These are phyloP conservation scores for Selaginella tamariscina DNA, from an alignment of 75 land plant genomes.

Conservation along the genomic window DNA sequence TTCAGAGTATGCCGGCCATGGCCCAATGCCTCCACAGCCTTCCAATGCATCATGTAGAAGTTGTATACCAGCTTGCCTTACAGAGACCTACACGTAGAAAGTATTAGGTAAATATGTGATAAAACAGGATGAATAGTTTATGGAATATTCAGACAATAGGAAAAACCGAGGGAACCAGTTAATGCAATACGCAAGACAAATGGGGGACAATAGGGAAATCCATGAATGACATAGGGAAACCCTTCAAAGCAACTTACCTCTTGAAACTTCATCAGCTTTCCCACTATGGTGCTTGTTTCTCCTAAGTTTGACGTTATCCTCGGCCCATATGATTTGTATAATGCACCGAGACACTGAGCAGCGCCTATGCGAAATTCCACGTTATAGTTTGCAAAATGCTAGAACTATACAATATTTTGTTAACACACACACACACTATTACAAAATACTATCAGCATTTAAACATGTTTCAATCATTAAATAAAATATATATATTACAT, in stretches of 20 bases:
- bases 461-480: no score
- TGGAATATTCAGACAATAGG: no score
- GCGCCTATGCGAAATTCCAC: conserved; percentile 53
- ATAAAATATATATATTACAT: no score
- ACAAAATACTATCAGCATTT: no score
- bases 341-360: conserved; percentile 86
- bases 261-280: conserved; percentile 60
- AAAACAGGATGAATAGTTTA: no score
- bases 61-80: conserved; percentile 71
- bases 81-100: conserved; percentile 16
- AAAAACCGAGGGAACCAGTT: no score
- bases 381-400: no score
- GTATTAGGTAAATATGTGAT: no score
- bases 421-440: no score
- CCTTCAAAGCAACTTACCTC: conserved; percentile 39
- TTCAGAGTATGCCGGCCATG: conserved; percentile 72
- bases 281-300: conserved; percentile 71
- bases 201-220: background rate
- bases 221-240: background rate
- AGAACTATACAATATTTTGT: no score
- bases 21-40: conserved; percentile 74
- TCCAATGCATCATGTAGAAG: conserved; percentile 90
- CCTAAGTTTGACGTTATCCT: conserved; percentile 71
- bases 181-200: background rate
- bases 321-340: conserved; percentile 64